phyloP scores from a whole-genome alignment of 805 yeast species.

The Candida boidinii region DNA sequence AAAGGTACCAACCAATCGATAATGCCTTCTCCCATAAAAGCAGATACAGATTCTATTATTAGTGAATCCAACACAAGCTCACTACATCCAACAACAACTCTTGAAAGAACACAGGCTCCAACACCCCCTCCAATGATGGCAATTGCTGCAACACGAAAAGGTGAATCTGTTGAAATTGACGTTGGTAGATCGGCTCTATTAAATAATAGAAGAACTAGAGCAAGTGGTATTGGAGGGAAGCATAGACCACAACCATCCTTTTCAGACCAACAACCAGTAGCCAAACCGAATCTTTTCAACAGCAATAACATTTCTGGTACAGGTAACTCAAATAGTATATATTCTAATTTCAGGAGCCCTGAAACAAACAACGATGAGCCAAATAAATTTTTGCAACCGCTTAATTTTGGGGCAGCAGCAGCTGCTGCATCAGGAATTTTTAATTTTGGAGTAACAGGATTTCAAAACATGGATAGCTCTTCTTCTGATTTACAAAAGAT shows the following conservation, averaged over 20 bases:
- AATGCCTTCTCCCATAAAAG: slow-evolving; percentile 1
- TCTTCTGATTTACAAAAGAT: too few relatives aligned
- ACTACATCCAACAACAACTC: not conserved
- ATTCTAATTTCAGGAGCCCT: not conserved
- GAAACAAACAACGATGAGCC: slow-evolving; percentile 4
- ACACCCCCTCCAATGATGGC: slow-evolving; percentile 67
- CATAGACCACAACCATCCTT: too few relatives aligned
- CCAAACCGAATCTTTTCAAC: too few relatives aligned
- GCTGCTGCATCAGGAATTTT: slow-evolving; percentile 22
- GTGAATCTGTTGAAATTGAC: slow-evolving; percentile 72
- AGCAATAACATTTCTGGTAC: too few relatives aligned
- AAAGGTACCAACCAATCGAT: slow-evolving; percentile 4
- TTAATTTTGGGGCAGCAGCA: slow-evolving; percentile 18
- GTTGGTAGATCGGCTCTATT: slow-evolving; percentile 19
- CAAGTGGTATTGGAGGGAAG: too few relatives aligned
- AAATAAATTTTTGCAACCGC: slow-evolving; percentile 10
- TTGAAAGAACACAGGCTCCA: slow-evolving; percentile 25
- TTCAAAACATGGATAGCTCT: too few relatives aligned
- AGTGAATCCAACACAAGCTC: not conserved
- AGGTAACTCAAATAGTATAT: too few relatives aligned
- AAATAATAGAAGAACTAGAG: slow-evolving; percentile 17
- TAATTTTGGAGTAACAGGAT: slow-evolving; percentile 17
- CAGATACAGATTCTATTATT: slow-evolving; percentile 1
- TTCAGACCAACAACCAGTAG: too few relatives aligned
- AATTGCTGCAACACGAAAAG: slow-evolving; percentile 72